These are phyloP conservation scores for Hyaloscypha variabilis DNA, from an alignment of 495 filamentous ascomycete genomes.

Conservation along the genomic window DNA sequence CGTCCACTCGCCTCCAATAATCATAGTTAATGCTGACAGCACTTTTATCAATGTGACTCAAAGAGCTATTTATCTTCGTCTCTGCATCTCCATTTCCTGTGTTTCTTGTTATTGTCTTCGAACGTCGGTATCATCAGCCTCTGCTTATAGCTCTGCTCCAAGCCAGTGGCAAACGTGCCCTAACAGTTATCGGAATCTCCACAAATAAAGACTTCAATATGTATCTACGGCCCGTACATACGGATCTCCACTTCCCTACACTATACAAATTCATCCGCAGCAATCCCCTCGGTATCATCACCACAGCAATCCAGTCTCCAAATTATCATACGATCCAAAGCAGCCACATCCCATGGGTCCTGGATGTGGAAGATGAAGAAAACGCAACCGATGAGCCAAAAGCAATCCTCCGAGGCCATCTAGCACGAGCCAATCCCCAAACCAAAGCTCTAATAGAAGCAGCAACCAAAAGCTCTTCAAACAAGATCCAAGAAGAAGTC, in stretches of 20 bases:
- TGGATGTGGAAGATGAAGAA: conserved; percentile 36
- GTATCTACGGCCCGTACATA: conserved; percentile 53
- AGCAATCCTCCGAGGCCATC: conserved; percentile 51
- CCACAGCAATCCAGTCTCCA: conserved; percentile 51
- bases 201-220: conserved; percentile 32
- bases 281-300: conserved; percentile 58
- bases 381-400: conserved; percentile 31
- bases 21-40: neutral
- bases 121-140: neutral
- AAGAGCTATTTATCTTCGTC: neutral
- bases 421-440: conserved; percentile 59
- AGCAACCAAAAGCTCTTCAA: conserved; percentile 7
- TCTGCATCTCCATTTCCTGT: too few species aligned
- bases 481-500: conserved; percentile 43
- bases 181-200: neutral
- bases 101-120: too few species aligned
- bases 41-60: conserved; percentile 3
- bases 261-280: conserved; percentile 51
- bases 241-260: conserved; percentile 41
- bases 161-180: neutral
- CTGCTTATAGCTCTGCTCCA: neutral
- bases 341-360: conserved; percentile 59
- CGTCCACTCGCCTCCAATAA: neutral
- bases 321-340: conserved; percentile 49
- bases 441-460: conserved; percentile 55